Evolutionary conservation across 2,329 filamentous ascomycete species (phyloP).

Genomic region (Blastomyces gilchristii): DNA sequence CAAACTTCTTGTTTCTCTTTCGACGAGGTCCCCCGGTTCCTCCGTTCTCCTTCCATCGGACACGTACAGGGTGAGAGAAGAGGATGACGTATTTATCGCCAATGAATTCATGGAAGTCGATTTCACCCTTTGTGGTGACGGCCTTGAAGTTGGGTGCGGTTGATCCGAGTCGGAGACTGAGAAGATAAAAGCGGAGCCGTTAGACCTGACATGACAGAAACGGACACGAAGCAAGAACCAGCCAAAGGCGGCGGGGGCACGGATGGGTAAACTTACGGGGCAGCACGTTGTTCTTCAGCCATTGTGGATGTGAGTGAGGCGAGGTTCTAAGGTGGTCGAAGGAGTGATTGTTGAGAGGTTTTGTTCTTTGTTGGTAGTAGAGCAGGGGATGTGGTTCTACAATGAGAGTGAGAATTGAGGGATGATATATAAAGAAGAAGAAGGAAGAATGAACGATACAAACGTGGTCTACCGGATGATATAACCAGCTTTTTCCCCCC

Average conservation of each 20-base stretch:
- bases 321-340: neutral
- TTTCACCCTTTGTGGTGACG: conserved; percentile 54
- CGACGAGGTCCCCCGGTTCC: neutral
- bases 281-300: conserved; percentile 32
- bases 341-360: neutral
- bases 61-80: conserved; percentile 55
- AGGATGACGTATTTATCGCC: conserved; percentile 60
- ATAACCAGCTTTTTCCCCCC: neutral
- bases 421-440: neutral
- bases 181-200: neutral
- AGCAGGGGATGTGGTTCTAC: neutral
- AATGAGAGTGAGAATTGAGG: neutral
- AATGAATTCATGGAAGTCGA: conserved; percentile 64
- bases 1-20: neutral
- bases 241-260: neutral
- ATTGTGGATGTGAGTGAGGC: conserved; percentile 23
- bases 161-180: conserved; percentile 53
- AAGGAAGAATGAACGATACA: neutral
- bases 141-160: conserved; percentile 60
- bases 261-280: conserved; percentile 29
- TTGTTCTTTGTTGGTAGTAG: neutral
- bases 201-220: neutral
- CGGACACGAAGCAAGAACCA: neutral
- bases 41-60: neutral
- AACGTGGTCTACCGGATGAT: neutral